These are phyloP conservation scores for Cryptomeria japonica DNA, from an alignment of 75 land plant genomes.

Conservation along the genomic window DNA sequence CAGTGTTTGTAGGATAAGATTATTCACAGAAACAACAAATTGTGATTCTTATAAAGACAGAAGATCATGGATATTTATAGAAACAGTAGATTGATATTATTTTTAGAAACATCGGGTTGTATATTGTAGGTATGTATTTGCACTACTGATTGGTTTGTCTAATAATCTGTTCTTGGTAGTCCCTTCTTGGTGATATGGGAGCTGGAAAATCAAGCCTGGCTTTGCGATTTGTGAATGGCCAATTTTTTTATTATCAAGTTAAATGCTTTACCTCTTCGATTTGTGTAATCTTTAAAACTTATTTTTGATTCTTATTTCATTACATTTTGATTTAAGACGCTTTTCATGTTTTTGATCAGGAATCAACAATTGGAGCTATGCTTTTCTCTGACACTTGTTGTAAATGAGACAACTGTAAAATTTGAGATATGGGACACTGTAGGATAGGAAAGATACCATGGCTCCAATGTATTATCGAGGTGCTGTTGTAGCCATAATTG, in stretches of 20 bases:
- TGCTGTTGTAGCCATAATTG: slow-evolving; percentile 93
- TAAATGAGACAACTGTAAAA: slow-evolving; percentile 85
- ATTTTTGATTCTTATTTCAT: not conserved
- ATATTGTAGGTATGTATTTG: not conserved
- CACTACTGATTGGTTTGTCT: not conserved
- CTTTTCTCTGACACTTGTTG: slow-evolving; percentile 87
- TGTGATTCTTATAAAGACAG: too few species aligned
- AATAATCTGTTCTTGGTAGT: slow-evolving; percentile 7
- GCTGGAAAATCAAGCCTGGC: slow-evolving; percentile 58
- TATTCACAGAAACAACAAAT: not conserved
- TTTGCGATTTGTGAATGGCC: slow-evolving; percentile 56
- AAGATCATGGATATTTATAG: not conserved
- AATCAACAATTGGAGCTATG: slow-evolving; percentile 96
- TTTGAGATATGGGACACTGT: slow-evolving; percentile 99
- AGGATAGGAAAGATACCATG: slow-evolving; percentile 96
- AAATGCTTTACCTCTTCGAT: not conserved
- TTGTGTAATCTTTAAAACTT: not conserved
- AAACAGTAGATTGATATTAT: too few species aligned
- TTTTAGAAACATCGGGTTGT: too few species aligned
- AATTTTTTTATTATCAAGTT: slow-evolving; percentile 38
- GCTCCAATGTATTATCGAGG: slow-evolving; percentile 98
- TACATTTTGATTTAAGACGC: not conserved
- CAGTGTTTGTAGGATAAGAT: not conserved
- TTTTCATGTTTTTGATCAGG: slow-evolving; percentile 36
- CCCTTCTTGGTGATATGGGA: slow-evolving; percentile 52